Evolutionary conservation across 306 rosid species (phyloP).

Genomic region (Leucaena leucocephala): DNA sequence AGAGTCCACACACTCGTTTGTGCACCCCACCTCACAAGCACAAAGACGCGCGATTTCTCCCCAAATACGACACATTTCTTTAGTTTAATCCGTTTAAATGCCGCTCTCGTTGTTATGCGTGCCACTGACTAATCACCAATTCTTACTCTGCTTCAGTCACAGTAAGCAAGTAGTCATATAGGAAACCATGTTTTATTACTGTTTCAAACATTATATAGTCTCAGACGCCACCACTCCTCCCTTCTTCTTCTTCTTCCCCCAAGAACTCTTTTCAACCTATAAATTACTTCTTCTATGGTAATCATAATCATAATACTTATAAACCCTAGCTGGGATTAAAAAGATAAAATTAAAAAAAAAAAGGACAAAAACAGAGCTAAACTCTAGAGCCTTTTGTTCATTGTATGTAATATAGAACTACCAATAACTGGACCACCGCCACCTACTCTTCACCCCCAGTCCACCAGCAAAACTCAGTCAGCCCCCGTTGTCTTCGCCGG

Average conservation of each 20-base stretch:
- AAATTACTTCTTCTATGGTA: background rate
- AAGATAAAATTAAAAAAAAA: background rate
- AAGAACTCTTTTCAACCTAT: background rate
- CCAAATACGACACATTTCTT: too few relatives aligned
- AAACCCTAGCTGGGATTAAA: background rate
- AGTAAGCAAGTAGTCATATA: too few relatives aligned
- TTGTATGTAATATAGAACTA: constrained; percentile 41
- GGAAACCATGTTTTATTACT: too few relatives aligned
- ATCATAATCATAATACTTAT: background rate
- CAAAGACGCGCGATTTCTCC: too few relatives aligned
- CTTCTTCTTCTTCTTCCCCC: too few relatives aligned
- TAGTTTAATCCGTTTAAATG: too few relatives aligned
- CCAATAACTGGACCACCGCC: background rate
- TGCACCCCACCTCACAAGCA: too few relatives aligned
- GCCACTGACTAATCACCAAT: too few relatives aligned
- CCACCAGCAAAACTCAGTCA: background rate
- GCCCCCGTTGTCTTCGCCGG: background rate
- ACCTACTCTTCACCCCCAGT: too few relatives aligned
- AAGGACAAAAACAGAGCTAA: constrained; percentile 5
- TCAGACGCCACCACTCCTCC: background rate
- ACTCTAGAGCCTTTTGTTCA: constrained; percentile 46
- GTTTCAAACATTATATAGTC: background rate
- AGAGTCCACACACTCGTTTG: too few relatives aligned
- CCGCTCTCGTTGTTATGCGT: too few relatives aligned
- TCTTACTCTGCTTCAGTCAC: too few relatives aligned